phyloP scores from a whole-genome alignment of 108 stramenopile species.

The Aureococcus anophagefferens region DNA sequence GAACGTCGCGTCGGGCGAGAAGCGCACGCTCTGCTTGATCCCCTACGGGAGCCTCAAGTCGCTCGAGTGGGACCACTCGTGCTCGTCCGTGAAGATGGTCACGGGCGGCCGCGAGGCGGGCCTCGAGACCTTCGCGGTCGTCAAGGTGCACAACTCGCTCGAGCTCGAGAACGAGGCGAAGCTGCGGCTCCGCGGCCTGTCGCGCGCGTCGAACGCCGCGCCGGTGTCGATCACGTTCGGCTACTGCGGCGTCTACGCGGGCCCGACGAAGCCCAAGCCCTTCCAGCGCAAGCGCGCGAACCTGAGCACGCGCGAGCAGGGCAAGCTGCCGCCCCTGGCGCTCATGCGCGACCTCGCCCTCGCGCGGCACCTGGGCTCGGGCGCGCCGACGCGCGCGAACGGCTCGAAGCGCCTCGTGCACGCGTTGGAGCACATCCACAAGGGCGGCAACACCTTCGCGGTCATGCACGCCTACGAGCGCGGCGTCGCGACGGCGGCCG shows the following conservation, averaged over 20 bases:
- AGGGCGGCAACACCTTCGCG: constrained; percentile 28
- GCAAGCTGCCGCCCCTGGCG: constrained; percentile 30
- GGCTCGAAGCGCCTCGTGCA: constrained; percentile 9
- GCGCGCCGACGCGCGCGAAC: constrained; percentile 1
- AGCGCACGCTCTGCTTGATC: not conserved
- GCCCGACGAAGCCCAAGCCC: constrained; percentile 43
- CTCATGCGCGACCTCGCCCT: constrained; percentile 23
- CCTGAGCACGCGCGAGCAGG: constrained; percentile 19
- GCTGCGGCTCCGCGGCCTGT: constrained; percentile 17
- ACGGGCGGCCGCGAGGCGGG: too few relatives aligned
- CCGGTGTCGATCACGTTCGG: not conserved
- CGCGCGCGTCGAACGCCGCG: not conserved
- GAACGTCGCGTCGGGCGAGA: too few relatives aligned
- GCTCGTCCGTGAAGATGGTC: not conserved
- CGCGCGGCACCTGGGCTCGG: constrained; percentile 9
- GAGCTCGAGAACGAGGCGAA: constrained; percentile 32
- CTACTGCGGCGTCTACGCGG: constrained; percentile 43
- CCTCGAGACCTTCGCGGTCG: not conserved
- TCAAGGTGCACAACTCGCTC: constrained; percentile 29
- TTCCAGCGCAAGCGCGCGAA: constrained; percentile 48
- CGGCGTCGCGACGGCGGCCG: too few relatives aligned
- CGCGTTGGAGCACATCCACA: constrained; percentile 30
- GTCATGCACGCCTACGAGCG: not conserved
- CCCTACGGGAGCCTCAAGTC: not conserved
- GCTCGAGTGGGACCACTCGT: not conserved